These are phyloP conservation scores for Bonnemaisonia californica DNA, from an alignment of 31 red algal genomes.

Conservation along the genomic window DNA sequence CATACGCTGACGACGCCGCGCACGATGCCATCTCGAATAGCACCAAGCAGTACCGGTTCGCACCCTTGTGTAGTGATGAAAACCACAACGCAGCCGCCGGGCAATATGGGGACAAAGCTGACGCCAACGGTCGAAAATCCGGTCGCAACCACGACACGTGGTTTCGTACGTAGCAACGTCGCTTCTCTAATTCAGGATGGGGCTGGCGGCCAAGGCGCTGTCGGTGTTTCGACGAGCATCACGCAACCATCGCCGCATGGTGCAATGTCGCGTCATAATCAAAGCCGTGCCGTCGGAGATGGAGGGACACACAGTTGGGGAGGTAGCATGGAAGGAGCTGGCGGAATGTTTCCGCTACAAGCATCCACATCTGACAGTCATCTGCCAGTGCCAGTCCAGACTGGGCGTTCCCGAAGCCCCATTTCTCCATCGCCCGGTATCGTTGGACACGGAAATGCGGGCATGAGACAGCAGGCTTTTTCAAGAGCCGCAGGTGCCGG, in stretches of 20 bases:
- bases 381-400: constrained; percentile 36
- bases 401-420: constrained; percentile 58
- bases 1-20: neutral
- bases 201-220: neutral
- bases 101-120: neutral
- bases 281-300: constrained; percentile 28
- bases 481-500: constrained; percentile 4
- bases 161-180: neutral
- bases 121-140: neutral
- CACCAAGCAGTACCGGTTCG: neutral
- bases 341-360: constrained; percentile 70
- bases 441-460: constrained; percentile 23
- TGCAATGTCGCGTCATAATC: constrained; percentile 5
- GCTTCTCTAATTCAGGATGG: neutral
- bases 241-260: constrained; percentile 9
- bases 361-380: constrained; percentile 82
- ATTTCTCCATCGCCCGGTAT: constrained; percentile 35
- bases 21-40: neutral
- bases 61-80: neutral
- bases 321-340: constrained; percentile 75
- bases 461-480: constrained; percentile 20
- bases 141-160: neutral
- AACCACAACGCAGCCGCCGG: neutral
- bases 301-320: constrained; percentile 76
- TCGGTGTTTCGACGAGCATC: neutral